Conservation (phyloP, 306 rosid genomes). For the Cyclanthera cordifolia region DNA sequence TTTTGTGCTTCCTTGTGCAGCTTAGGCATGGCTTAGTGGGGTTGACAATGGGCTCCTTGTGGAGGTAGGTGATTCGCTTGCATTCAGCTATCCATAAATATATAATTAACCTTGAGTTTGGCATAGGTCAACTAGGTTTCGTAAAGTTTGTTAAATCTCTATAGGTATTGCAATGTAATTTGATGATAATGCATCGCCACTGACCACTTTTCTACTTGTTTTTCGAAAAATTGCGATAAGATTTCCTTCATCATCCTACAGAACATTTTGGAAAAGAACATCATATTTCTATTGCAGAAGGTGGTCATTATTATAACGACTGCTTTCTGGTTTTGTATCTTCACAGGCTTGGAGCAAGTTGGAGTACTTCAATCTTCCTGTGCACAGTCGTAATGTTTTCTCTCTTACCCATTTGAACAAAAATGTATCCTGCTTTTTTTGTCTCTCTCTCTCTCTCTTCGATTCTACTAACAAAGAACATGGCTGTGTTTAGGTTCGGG, state of each 20-base stretch:
- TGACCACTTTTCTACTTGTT: neutral
- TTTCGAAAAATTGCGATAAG: neutral
- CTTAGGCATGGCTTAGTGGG: slow-evolving; percentile 93
- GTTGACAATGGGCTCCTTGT: slow-evolving; percentile 69
- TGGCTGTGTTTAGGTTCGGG: slow-evolving; percentile 47
- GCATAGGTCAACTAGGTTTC: neutral
- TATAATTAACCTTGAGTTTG: slow-evolving; percentile 2
- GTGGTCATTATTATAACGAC: neutral
- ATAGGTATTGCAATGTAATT: neutral
- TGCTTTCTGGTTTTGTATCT: slow-evolving; percentile 8
- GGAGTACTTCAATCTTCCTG: slow-evolving; percentile 66
- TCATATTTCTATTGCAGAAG: neutral
- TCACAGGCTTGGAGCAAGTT: slow-evolving; percentile 59
- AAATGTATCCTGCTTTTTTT: neutral
- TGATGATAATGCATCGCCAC: neutral
- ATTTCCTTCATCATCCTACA: neutral
- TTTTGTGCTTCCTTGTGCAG: slow-evolving; percentile 39
- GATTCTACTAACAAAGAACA: neutral
- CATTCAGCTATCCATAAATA: slow-evolving; percentile 4
- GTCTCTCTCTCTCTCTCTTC: too few relatives aligned
- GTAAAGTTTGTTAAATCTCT: neutral
- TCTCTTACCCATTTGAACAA: slow-evolving; percentile 22
- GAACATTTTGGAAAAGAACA: neutral
- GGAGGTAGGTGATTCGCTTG: slow-evolving; percentile 57
- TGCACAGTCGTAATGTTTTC: slow-evolving; percentile 66